phyloP scores from a whole-genome alignment of 768 basidiomycete species.

The Paxillus ammoniavirescens region DNA sequence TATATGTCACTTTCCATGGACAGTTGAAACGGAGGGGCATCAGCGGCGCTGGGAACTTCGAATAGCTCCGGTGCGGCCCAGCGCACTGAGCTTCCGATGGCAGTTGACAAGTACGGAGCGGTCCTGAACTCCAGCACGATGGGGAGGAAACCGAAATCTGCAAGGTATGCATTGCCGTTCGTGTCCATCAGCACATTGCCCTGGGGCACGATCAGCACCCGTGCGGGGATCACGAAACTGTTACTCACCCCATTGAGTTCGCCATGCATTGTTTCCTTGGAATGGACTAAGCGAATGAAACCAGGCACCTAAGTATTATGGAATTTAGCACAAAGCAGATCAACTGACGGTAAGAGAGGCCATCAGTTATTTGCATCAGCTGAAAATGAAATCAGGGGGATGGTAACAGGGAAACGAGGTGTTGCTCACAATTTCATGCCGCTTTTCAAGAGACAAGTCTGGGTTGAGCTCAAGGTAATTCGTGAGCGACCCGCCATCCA shows the following conservation, averaged over 20 bases:
- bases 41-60: slow-evolving; percentile 25
- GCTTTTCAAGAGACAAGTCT: slow-evolving; percentile 1
- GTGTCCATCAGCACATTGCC: slow-evolving; percentile 36
- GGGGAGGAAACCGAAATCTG: slow-evolving; percentile 37
- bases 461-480: slow-evolving; percentile 19
- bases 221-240: neutral
- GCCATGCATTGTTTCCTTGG: slow-evolving; percentile 38
- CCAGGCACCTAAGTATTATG: neutral
- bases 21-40: slow-evolving; percentile 13
- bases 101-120: slow-evolving; percentile 25
- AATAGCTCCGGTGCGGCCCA: slow-evolving; percentile 48
- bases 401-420: neutral
- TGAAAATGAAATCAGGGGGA: neutral
- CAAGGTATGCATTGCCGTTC: slow-evolving; percentile 29
- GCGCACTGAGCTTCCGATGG: slow-evolving; percentile 44
- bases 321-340: neutral
- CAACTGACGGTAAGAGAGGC: slow-evolving; percentile 19
- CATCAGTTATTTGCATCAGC: slow-evolving; percentile 9
- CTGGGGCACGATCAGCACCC: slow-evolving; percentile 13
- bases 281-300: slow-evolving; percentile 1
- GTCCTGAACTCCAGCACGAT: slow-evolving; percentile 24
- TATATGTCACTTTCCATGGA: slow-evolving; percentile 39
- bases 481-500: slow-evolving; percentile 28
- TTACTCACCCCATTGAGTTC: slow-evolving; percentile 43
- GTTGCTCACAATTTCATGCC: slow-evolving; percentile 16